Base-by-base conservation (phyloP, 805 yeast species). In the Schizosaccharomyces cryophilus region DNA sequence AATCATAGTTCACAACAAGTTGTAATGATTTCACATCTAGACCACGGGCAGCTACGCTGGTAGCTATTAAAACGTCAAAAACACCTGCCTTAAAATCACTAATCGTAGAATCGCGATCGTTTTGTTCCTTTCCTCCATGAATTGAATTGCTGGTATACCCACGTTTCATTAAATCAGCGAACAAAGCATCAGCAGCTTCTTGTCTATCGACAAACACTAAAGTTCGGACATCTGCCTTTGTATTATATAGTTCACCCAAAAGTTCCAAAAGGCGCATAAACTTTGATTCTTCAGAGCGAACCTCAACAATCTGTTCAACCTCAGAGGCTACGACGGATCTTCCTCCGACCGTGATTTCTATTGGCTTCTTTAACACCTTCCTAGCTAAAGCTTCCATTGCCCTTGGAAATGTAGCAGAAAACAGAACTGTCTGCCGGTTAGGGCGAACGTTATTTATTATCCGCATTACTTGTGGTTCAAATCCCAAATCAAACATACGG, bases 11-110 rank as follows among this genome's bases (percentile, higher is more conserved):
- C 5, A 93, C 74, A 1, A 93, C 97, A 55, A 89, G 70, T 62
- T 81, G 81, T 30, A 90, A 77, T 26, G 82, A 84, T 61, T 87
- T 85, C n/a, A 93, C 96, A 71, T 93, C 96, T 29, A 93, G 73
- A 0, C 98, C 98, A 64, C 98, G 76, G 0, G 98, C 95, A 2
- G 96, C 87, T 30, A 93, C 85, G 1, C 95, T 93, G 0, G 98
- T 93, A 6, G 96, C 95, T 31, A 93, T 79, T 59, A 93, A 73
- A 1, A 88, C 79, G 24, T 74, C 69, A 61, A 80, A 72, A 0
- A 75, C 74, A 15, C 87, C 84, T 5, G 69, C 73, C 62, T 79
- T 77, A 70, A 90, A 93, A 60, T 81, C 86, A 15, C 77, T 74
- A 48, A 93, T 78, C 1, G 89, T 87, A 26, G 78, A 72, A 58